Evolutionary conservation across 2,329 filamentous ascomycete species (phyloP), one percentile per base, ranked within the genome.

Genomic region (Alternaria sp.): DNA sequence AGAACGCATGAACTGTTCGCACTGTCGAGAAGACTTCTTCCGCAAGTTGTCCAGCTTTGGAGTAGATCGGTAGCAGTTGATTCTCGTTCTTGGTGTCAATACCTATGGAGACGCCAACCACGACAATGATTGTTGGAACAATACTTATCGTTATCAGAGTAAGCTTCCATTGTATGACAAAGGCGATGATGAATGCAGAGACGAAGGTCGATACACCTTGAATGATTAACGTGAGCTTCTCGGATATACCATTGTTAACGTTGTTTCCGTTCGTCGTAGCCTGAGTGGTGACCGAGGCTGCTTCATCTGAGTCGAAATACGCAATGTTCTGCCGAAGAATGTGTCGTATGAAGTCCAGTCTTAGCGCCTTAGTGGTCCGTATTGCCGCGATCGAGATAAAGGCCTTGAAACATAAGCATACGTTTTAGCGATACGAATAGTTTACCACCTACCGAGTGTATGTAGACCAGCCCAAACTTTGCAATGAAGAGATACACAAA

Each of bases 241-340:
- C 75, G 1, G 75, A 74, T 46, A 99, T 93, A 57, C 93, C 94
- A 67, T 96, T 94, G 78, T 97, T 94, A 56, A 98, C 90, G 54
- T 96, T 83, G 72, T 97, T 97, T 44, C 93, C 96, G 77, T 98
- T 94, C 11, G 94, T 90, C 0, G 94, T 98, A 69, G 97, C 97
- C 65, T 94, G 89, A 1, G 94, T 97, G 0, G 94, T 97, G 62
- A 98, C 92, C 79, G 97, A 95, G 59, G 94, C 94, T 34, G 93
- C 91, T 52, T 94, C 94, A 14, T 97, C 85, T 73, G 95, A 95
- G 78, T 98, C 95, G 49, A 80, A 80, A 57, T 76, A 79, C 1
- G 75, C 78, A 26, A 80, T 75, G 52, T 80, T 80, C 52, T 80
- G 78, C 3, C 76, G 69, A 72, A 93, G 87, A 5, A 91, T 83